Conservation (phyloP, 2,329 filamentous ascomycete genomes). For the Fusarium abutilonis region DNA sequence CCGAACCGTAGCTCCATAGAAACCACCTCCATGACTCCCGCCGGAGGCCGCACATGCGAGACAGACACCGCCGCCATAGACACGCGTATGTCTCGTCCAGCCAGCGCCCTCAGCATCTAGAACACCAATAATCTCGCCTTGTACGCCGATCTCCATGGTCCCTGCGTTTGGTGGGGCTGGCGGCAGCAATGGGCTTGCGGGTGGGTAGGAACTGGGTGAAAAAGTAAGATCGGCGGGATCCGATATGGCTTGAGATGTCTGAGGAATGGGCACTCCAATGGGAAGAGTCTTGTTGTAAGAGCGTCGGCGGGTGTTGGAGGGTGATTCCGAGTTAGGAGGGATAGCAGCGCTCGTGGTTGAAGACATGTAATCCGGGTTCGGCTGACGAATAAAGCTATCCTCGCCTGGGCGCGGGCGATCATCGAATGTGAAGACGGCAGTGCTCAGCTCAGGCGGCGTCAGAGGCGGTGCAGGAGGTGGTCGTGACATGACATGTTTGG, state of each 20-base stretch:
- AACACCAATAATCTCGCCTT: slow-evolving; percentile 62
- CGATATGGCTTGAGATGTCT: slow-evolving; percentile 35
- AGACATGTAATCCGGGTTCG: slow-evolving; percentile 61
- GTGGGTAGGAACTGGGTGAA: slow-evolving; percentile 61
- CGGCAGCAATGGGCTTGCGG: slow-evolving; percentile 59
- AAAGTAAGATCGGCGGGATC: slow-evolving; percentile 49
- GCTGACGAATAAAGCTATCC: slow-evolving; percentile 58
- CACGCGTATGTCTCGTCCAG: slow-evolving; percentile 68
- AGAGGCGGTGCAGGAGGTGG: slow-evolving; percentile 60
- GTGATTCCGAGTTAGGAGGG: slow-evolving; percentile 44
- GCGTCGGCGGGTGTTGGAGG: slow-evolving; percentile 52
- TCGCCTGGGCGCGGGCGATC: slow-evolving; percentile 46
- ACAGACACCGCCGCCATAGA: slow-evolving; percentile 68
- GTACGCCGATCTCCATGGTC: slow-evolving; percentile 53
- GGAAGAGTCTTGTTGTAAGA: slow-evolving; percentile 57
- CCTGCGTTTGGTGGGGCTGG: slow-evolving; percentile 54
- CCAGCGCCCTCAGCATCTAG: slow-evolving; percentile 59
- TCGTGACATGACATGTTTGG: slow-evolving; percentile 49
- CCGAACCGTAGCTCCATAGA: slow-evolving; percentile 65
- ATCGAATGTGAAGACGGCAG: slow-evolving; percentile 56
- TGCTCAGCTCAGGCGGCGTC: slow-evolving; percentile 59
- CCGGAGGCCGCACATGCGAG: slow-evolving; percentile 64
- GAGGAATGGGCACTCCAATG: slow-evolving; percentile 47
- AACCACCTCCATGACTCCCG: slow-evolving; percentile 56
- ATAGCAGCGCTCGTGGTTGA: slow-evolving; percentile 47